Evolutionary conservation across 768 basidiomycete species (phyloP).

Genomic region (Coprinopsis cinerea): DNA sequence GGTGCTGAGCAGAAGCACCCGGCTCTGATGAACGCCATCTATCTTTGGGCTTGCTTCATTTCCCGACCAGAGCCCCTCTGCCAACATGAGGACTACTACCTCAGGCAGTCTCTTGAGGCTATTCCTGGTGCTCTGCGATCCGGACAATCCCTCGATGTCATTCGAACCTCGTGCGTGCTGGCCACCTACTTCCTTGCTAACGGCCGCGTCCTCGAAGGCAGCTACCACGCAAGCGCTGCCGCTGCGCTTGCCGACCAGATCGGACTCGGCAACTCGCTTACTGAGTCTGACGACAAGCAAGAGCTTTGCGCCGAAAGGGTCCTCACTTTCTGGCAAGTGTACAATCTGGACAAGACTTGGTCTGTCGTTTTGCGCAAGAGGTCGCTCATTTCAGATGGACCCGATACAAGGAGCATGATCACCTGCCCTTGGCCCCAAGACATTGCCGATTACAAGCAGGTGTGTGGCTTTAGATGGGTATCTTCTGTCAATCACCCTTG

Average conservation of each 20-base stretch:
- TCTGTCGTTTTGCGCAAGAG: constrained; percentile 69
- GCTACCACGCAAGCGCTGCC: constrained; percentile 71
- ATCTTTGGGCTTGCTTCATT: constrained; percentile 78
- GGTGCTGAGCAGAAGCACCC: constrained; percentile 63
- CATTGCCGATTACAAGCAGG: constrained; percentile 66
- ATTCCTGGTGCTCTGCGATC: constrained; percentile 59
- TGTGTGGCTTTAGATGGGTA: constrained; percentile 25
- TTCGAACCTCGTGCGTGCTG: constrained; percentile 71
- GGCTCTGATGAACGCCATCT: constrained; percentile 73
- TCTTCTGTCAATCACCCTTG: constrained; percentile 6
- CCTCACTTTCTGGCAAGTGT: constrained; percentile 80
- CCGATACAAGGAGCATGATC: constrained; percentile 51
- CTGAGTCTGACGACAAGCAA: constrained; percentile 42
- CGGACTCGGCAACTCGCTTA: constrained; percentile 40
- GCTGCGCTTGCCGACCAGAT: constrained; percentile 69
- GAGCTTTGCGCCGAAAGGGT: constrained; percentile 54
- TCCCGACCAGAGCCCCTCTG: constrained; percentile 65
- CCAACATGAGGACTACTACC: constrained; percentile 69
- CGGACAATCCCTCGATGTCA: constrained; percentile 58
- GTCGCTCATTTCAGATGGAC: constrained; percentile 56
- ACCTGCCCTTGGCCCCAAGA: constrained; percentile 74
- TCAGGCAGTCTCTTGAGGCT: constrained; percentile 54
- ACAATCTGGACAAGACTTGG: constrained; percentile 76
- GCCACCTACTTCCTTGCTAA: constrained; percentile 74
- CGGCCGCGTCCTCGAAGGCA: constrained; percentile 72